These are phyloP conservation scores for Pestalotiopsis sp. DNA, from an alignment of 2,329 filamentous ascomycete genomes.

Conservation along the genomic window DNA sequence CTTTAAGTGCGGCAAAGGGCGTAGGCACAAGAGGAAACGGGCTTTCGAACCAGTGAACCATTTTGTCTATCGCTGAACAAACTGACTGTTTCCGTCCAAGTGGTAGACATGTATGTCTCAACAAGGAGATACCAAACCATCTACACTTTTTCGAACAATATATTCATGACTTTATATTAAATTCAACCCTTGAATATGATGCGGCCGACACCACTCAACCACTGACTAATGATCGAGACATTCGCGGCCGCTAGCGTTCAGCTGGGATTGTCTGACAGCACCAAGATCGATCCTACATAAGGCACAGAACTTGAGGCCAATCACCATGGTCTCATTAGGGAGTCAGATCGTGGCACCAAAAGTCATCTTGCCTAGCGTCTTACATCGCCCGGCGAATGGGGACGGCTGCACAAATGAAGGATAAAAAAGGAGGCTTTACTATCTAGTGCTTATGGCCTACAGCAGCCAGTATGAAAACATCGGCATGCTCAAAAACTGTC, in stretches of 20 bases:
- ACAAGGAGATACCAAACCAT: too few relatives aligned
- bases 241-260: background rate
- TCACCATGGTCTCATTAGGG: background rate
- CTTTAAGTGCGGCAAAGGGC: slow-evolving; percentile 6
- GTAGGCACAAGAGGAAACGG: slow-evolving; percentile 6
- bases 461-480: background rate
- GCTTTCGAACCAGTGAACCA: slow-evolving; percentile 9
- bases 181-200: background rate
- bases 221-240: background rate
- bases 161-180: background rate
- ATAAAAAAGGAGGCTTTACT: background rate
- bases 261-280: background rate
- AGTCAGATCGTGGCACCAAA: background rate
- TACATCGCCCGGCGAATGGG: background rate
- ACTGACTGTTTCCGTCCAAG: background rate
- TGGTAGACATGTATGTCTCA: too few relatives aligned
- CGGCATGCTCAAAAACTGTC: background rate
- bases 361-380: background rate
- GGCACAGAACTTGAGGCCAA: background rate
- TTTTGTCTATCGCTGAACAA: background rate
- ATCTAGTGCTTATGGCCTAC: background rate
- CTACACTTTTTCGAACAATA: background rate
- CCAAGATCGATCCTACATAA: background rate
- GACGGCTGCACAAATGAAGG: background rate
- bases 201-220: background rate